phyloP scores from a whole-genome alignment of 441 rosid species.

The Sinapis alba region DNA sequence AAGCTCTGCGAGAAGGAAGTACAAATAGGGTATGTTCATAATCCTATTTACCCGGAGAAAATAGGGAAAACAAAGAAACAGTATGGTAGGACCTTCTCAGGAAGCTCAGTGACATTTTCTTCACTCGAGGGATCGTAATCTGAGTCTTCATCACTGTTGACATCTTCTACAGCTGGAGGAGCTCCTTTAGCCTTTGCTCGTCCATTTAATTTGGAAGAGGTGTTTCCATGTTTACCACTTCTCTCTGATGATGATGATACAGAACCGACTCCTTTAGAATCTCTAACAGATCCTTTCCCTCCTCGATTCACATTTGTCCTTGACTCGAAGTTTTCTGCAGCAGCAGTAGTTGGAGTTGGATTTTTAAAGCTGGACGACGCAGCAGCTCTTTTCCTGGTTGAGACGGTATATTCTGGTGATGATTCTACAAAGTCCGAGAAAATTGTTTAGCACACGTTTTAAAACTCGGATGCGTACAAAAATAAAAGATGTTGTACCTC shows the following conservation, averaged over 20 bases:
- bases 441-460: constrained; percentile 7
- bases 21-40: neutral
- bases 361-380: neutral
- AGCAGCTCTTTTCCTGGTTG: constrained; percentile 39
- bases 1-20: constrained; percentile 9
- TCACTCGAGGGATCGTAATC: constrained; percentile 27
- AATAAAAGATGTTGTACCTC: constrained; percentile 44
- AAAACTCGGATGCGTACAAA: constrained; percentile 7
- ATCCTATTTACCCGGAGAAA: constrained; percentile 25
- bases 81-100: constrained; percentile 1
- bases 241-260: constrained; percentile 34
- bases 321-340: constrained; percentile 43
- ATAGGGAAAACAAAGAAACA: constrained; percentile 17
- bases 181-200: constrained; percentile 40
- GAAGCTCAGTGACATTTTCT: constrained; percentile 36
- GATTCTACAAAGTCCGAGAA: constrained; percentile 43
- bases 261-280: constrained; percentile 15
- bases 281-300: constrained; percentile 25
- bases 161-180: constrained; percentile 32
- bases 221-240: constrained; percentile 30
- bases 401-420: constrained; percentile 50
- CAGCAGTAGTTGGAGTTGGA: neutral
- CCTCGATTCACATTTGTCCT: constrained; percentile 29
- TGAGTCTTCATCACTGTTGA: constrained; percentile 41
- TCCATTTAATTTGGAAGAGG: constrained; percentile 34